phyloP scores from a whole-genome alignment of 2,329 filamentous ascomycete species.

The Exophiala phaeomuriformis region DNA sequence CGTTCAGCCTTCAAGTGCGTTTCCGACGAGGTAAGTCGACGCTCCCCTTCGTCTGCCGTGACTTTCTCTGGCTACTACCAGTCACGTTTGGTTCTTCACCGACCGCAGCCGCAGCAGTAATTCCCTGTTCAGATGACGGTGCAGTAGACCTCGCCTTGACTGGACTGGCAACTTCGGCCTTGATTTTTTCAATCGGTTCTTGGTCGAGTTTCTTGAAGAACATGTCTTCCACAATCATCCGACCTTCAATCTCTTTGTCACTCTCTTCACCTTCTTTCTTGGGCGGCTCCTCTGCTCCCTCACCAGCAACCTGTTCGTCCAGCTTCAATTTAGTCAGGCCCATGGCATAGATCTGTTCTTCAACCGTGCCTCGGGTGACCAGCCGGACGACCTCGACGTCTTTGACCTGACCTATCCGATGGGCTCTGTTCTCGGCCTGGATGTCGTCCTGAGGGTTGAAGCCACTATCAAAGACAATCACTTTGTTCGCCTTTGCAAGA shows the following conservation, averaged over 20 bases:
- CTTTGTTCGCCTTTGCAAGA: constrained; percentile 89
- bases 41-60: constrained; percentile 1
- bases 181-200: constrained; percentile 18
- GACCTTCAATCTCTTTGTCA: constrained; percentile 43
- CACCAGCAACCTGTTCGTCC: constrained; percentile 64
- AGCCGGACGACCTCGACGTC: constrained; percentile 86
- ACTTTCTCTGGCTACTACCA: neutral
- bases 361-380: constrained; percentile 73
- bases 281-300: constrained; percentile 35
- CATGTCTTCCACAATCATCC: constrained; percentile 46
- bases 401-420: constrained; percentile 83
- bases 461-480: constrained; percentile 93
- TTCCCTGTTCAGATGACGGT: neutral
- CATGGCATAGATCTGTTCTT: constrained; percentile 85
- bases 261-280: constrained; percentile 17
- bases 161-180: constrained; percentile 16
- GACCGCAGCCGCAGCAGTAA: neutral
- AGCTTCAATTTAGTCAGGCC: constrained; percentile 90
- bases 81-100: neutral
- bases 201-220: constrained; percentile 37
- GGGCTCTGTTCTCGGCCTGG: constrained; percentile 95
- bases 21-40: constrained; percentile 7
- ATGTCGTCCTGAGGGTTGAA: constrained; percentile 98
- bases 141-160: constrained; percentile 3
- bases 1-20: neutral